Evolutionary conservation across 305 asterid species (phyloP).

Genomic region (Plantago coronopus): DNA sequence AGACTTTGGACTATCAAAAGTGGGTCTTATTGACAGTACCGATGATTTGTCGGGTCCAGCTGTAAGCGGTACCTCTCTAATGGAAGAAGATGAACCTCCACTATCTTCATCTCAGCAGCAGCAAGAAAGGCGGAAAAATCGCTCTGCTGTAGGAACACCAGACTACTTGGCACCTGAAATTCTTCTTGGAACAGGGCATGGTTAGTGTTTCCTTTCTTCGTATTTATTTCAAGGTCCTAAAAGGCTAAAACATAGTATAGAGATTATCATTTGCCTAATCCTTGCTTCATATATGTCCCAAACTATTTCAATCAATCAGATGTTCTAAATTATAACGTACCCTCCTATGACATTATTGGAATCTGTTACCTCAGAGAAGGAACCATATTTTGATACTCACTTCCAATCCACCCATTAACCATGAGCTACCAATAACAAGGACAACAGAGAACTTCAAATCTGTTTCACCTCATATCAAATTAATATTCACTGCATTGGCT

Average conservation of each 20-base stretch:
- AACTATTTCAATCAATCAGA: no score
- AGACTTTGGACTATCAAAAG: constrained; percentile 98
- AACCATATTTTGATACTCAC: background rate
- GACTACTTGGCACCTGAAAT: constrained; percentile 99
- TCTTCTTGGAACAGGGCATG: constrained; percentile 99
- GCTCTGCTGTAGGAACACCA: constrained; percentile 99
- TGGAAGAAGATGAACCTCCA: constrained; percentile 91
- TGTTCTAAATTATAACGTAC: no score
- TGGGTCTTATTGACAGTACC: constrained; percentile 96
- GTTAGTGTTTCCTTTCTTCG: constrained; percentile 40
- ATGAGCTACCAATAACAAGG: background rate
- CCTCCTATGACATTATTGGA: background rate
- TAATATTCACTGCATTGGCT: constrained; percentile 17
- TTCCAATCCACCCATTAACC: background rate
- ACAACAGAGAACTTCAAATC: background rate
- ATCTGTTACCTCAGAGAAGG: background rate
- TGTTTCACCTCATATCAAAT: constrained; percentile 8
- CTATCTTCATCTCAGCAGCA: constrained; percentile 63
- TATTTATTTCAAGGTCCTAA: constrained; percentile 15
- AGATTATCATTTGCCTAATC: background rate
- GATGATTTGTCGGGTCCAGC: constrained; percentile 98
- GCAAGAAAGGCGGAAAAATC: constrained; percentile 79
- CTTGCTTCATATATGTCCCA: background rate
- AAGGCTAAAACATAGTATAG: background rate
- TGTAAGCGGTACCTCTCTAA: constrained; percentile 80